Evolutionary conservation across 2,329 filamentous ascomycete genomes (phyloP), one percentile per base, ranked within the genome.

Genomic region (Juglanconis sp.): DNA sequence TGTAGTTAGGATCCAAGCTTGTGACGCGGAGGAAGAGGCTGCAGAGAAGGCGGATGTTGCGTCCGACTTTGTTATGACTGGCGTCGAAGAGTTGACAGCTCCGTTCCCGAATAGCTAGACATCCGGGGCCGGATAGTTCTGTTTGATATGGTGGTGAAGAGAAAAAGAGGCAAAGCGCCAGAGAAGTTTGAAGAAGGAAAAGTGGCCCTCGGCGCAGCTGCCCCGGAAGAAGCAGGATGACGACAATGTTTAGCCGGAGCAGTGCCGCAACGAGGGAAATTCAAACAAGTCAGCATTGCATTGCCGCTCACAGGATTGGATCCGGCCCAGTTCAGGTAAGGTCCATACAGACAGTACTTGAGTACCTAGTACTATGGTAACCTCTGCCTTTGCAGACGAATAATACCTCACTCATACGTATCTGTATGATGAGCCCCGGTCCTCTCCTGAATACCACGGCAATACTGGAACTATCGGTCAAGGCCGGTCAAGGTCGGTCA

Each of bases 111-210:
- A 17, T 42, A 53, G 44, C 48, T 42, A 57, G 57, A 59, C 57
- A 55, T 59, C 57, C 57, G 52, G 46, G 54, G 58, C 61, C 47
- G 58, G 58, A 47, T 53, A 36, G 59, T 53, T 32, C 48, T 53
- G 49, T 52, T 53, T 50, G 9, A 10, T n/a, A 6, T 17, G 44
- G 46, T 49, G 32, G 44, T 17, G 53, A 49, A 42, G 17, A n/a
- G 36, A 32, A 38, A 48, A 48, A 15, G 46, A 48, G 17, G 30
- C 46, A 48, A 32, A 31, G 6, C 46, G 40, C 40, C 40, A 13
- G 40, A 17, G 40, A 44, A 38, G 40, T 44, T 44, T 17, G 40
- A 15, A 10, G 24, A 48, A 30, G 46, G 42, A 36, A 54, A 44
- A 46, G 50, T 46, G 31, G 40, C 35, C 35, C 48, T 36, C 38